phyloP scores from a whole-genome alignment of 495 filamentous ascomycete genomes.

The Extremus antarcticus region DNA sequence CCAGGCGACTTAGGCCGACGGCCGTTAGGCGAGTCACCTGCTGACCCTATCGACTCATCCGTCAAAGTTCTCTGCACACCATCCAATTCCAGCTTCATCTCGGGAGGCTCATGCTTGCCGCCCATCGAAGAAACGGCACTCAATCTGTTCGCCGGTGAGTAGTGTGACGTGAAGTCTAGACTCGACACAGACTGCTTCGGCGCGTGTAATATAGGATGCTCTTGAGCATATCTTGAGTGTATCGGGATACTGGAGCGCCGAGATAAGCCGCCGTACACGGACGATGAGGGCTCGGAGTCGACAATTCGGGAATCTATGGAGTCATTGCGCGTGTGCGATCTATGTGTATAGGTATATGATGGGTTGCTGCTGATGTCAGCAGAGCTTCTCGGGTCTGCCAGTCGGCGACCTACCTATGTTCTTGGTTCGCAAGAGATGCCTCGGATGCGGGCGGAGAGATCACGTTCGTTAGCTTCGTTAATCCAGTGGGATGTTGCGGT shows the following conservation, averaged over 20 bases:
- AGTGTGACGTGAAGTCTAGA: slow-evolving; percentile 7
- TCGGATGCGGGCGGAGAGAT: slow-evolving; percentile 3
- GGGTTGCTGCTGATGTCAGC: not conserved
- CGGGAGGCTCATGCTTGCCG: slow-evolving; percentile 4
- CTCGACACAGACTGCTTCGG: slow-evolving; percentile 12
- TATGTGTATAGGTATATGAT: not conserved
- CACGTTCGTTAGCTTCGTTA: not conserved
- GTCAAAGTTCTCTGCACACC: slow-evolving; percentile 16
- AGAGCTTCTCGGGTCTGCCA: not conserved
- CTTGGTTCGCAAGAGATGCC: not conserved
- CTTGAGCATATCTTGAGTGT: slow-evolving; percentile 13
- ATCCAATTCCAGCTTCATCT: slow-evolving; percentile 14
- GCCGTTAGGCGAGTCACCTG: not conserved
- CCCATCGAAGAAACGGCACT: slow-evolving; percentile 2
- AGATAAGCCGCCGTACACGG: not conserved
- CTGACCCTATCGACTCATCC: slow-evolving; percentile 10
- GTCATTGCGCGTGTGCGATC: not conserved
- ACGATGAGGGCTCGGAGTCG: not conserved
- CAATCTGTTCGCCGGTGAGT: slow-evolving; percentile 1
- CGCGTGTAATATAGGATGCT: slow-evolving; percentile 8
- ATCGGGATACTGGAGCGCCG: slow-evolving; percentile 13
- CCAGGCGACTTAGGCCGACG: slow-evolving; percentile 12
- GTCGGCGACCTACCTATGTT: not conserved
- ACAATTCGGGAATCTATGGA: slow-evolving; percentile 9
- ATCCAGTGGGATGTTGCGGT: not conserved